These are phyloP conservation scores for Leptoxyphium fumago DNA, from an alignment of 2,329 filamentous ascomycete genomes.

Conservation along the genomic window DNA sequence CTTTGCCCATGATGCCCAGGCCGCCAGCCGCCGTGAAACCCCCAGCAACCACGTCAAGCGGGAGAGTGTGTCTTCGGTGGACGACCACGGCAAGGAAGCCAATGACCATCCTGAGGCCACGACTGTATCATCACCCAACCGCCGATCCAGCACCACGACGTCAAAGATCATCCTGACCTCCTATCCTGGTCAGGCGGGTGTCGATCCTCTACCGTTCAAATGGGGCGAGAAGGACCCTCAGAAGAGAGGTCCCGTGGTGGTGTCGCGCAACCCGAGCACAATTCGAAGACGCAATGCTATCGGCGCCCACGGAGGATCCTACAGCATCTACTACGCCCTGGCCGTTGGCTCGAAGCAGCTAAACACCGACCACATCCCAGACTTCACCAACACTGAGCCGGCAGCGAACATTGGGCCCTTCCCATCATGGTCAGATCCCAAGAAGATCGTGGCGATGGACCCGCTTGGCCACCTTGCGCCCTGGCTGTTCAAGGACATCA, in stretches of 20 bases:
- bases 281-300: slow-evolving; percentile 66
- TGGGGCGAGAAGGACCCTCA: slow-evolving; percentile 71
- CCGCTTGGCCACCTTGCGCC: slow-evolving; percentile 78
- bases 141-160: slow-evolving; percentile 28
- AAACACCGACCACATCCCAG: slow-evolving; percentile 62
- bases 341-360: slow-evolving; percentile 86
- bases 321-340: slow-evolving; percentile 88
- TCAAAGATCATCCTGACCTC: slow-evolving; percentile 60
- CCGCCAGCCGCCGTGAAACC: slow-evolving; percentile 6
- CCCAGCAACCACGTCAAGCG: slow-evolving; percentile 10
- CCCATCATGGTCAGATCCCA: slow-evolving; percentile 72
- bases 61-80: slow-evolving; percentile 12
- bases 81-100: slow-evolving; percentile 9
- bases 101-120: slow-evolving; percentile 4
- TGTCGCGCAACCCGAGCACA: slow-evolving; percentile 60
- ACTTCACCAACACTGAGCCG: slow-evolving; percentile 77
- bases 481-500: slow-evolving; percentile 67
- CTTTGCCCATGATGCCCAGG: slow-evolving; percentile 22
- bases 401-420: slow-evolving; percentile 82
- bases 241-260: slow-evolving; percentile 63
- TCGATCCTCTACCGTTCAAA: slow-evolving; percentile 75
- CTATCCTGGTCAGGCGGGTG: slow-evolving; percentile 86
- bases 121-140: slow-evolving; percentile 9
- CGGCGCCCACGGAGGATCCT: slow-evolving; percentile 72
- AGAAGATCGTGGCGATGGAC: slow-evolving; percentile 97